Evolutionary conservation across 1,284 basidiomycete genomes (phyloP), one percentile per base, ranked within the genome.

Genomic region (Phaffia rhodozyma): DNA sequence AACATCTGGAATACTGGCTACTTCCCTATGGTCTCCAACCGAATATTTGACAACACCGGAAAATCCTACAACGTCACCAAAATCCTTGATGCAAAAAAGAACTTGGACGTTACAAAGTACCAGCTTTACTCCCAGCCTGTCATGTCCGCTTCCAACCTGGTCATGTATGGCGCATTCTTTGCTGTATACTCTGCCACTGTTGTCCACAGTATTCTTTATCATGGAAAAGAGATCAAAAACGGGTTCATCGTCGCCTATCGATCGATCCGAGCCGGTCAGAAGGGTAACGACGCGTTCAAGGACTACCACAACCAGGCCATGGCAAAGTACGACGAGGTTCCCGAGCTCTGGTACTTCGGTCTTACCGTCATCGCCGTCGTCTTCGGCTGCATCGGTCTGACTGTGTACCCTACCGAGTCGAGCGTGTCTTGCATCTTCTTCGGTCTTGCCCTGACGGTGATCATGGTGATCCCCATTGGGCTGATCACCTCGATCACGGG

Each of bases 21-120:
- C 66, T 59, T 75, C 3, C 73, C 72, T 9, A 72, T 73, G 66
- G 71, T 71, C 66, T 55, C 49, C 23, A 72, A 72, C 66, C 47
- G 51, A 5, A 65, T 65, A 34, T 65, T 57, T 43, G 47, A 48
- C 48, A 60, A 60, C 67, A 65, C 34, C 5, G 74, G 73, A 9
- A 61, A 51, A 20, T 27, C 60, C 3, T 77, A 71, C 73, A 72
- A 75, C 55, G 75, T 77, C 53, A 67, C 71, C n/a, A 67, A 64
- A 21, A 71, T 76, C 30, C 69, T 76, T 43, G 67, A 71, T 65
- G 62, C 66, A 6, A 57, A 70, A 23, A 67, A 68, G 70, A 80
- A 77, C 0, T 86, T 97, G 74, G 86, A 97, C 75, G 69, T 75
- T 54, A 83, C 80, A 0, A 89, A 86, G 1, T 99, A 96, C 79